Base-by-base conservation (phyloP, 805 yeast species). In the Teunomyces cretensis region DNA sequence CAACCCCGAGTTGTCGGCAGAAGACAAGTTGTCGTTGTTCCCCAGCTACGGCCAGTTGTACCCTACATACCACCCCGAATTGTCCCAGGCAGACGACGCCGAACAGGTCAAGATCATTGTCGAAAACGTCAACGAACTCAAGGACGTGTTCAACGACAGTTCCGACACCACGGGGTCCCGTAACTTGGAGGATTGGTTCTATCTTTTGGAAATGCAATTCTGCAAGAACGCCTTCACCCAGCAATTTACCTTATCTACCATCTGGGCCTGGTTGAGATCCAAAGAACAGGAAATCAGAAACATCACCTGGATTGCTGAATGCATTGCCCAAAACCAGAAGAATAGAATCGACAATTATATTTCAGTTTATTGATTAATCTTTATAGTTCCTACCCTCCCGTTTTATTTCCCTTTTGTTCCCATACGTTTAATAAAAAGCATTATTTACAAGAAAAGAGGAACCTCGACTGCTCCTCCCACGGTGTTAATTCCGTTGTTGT, bases 241-340 rank as follows among this genome's bases (percentile, higher is more conserved):
- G 70, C 98, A 92, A 67, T 94, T 94, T 67, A 83, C 97, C 13
- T 79, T 86, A 56, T 79, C 90, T 31, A 86, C 96, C 2, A 76
- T 94, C 45, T 94, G 97, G 94, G 96, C 97, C 6, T 94, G 97
- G 96, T 79, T 95, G 62, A 86, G 89, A 68, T 85, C 96, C 13
- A 87, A 86, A 61, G 99, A 94, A 68, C 99, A 95, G 70, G 99
- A 94, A 68, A 82, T 95, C 48, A 81, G 99, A 68, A 94, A 94
- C 65, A 86, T 94, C 54, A 89, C 98, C n/a, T 94, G 99, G 99
- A 92, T 94, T 46, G 96, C 98, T 41, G 99, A 94, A 72, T 94
- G 99, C 75, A 94, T 94, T 72, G 97, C 98, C 27, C 99, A 95
- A 68, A 91, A 90, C 64, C 99, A 94, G 76, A 88, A 90, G 72